phyloP scores from a whole-genome alignment of 2,329 filamentous ascomycete genomes.

The Talaromyces piceae region DNA sequence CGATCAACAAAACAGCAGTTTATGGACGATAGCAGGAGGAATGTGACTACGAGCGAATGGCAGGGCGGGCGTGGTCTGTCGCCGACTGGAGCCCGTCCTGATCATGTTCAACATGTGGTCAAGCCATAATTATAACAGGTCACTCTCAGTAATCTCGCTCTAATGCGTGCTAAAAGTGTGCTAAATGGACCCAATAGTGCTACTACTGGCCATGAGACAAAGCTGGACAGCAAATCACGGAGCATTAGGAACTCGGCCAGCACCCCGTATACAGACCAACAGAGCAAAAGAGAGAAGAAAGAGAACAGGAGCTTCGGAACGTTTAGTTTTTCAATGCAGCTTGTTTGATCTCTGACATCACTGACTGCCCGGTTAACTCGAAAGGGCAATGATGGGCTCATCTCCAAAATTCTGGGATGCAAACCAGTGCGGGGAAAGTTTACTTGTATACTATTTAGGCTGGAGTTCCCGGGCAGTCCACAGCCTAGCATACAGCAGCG shows the following conservation, averaged over 20 bases:
- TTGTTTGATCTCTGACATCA: neutral
- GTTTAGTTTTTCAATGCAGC: neutral
- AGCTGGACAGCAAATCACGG: neutral
- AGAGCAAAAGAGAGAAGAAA: neutral
- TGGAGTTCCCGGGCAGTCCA: neutral
- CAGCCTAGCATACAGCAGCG: neutral
- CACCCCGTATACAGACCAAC: neutral
- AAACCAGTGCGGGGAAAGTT: neutral
- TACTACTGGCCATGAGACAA: neutral
- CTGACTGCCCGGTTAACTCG: neutral
- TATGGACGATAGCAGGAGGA: neutral
- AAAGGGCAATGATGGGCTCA: neutral
- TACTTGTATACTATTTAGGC: no score
- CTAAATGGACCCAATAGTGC: neutral
- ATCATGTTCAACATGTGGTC: neutral
- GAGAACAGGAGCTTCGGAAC: no score
- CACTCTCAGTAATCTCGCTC: no score
- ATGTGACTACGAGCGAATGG: neutral
- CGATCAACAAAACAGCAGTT: constrained; percentile 4
- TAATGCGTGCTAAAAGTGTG: neutral
- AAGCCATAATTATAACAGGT: neutral
- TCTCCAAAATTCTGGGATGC: neutral
- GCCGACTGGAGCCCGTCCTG: neutral
- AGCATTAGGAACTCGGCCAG: neutral
- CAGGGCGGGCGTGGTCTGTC: neutral